Base-by-base conservation (phyloP, 106 monocot species). In the Phalaenopsis aphrodite region DNA sequence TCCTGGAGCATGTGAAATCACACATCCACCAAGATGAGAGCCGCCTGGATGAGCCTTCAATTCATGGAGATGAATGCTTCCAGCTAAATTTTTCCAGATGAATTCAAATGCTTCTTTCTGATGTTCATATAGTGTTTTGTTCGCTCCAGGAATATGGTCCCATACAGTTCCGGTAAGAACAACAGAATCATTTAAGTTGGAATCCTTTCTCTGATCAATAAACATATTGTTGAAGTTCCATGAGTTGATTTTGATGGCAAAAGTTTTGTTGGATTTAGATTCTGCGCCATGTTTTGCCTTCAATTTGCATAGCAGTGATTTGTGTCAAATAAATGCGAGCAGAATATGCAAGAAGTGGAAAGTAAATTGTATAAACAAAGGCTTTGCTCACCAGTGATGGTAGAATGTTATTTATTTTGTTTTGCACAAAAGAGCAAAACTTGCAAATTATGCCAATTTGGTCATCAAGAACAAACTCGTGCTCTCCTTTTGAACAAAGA, bases 1-100 rank as follows among this genome's bases (percentile, higher is more conserved):
- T 21, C 95, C 95, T 8, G 95, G 95, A 14, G 91, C 89, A 84
- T 96, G 95, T 21, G 93, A 88, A 80, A 96, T 88, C 23, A 96
- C 87, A 82, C 88, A 88, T 7, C 85, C 88, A 78, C 4, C 78
- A 67, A 79, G 81, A 41, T 39, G 48, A 3, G 14, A 42, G 42
- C 58, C 15, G 12, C 55, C 1, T 38, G 77, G 18, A 15, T 15
- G 57, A 57, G 15, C 3, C 78, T 83, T 84, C 41, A 84, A 46
- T 37, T 78, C 78, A 36, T 84, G 49, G 37, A 93, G 84, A 19
- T 76, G 71, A 71, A 84, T 78, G 15, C 78, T 83, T 38, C 86
- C 87, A 80, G 80, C 84, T 14, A 85, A 38, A 56, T 87, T 88
- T 75, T 36, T 84, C 90, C 88, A 90, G 80, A 89, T 85, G 80